These are phyloP conservation scores for Aspergillus indologenus DNA, from an alignment of 495 filamentous ascomycete species.

Conservation along the genomic window DNA sequence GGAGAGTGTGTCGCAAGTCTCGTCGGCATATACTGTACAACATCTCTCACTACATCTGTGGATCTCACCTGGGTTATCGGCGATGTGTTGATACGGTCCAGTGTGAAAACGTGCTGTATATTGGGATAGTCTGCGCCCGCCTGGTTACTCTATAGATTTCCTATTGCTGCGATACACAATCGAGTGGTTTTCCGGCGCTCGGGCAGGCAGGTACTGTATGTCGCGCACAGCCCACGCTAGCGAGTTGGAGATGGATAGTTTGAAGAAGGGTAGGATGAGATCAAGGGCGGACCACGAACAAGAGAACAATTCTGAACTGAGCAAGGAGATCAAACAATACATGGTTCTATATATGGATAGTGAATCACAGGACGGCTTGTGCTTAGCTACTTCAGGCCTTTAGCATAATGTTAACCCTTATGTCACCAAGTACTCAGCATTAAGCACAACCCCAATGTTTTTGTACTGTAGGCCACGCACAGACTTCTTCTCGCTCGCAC, in stretches of 20 bases:
- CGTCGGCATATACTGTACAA: constrained; percentile 21
- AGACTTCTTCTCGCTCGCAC: no score
- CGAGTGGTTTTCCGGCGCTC: not conserved
- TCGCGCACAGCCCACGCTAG: no score
- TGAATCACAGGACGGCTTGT: no score
- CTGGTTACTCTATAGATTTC: constrained; percentile 19
- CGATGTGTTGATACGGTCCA: constrained; percentile 22
- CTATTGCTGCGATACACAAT: constrained; percentile 15
- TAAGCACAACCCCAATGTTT: no score
- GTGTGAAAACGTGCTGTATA: constrained; percentile 22
- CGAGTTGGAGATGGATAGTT: not conserved
- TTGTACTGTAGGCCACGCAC: no score
- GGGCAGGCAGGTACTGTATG: not conserved
- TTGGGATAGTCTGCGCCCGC: constrained; percentile 26
- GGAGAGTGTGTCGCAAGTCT: constrained; percentile 26
- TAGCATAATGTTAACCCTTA: no score
- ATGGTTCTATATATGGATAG: no score
- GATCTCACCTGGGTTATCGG: constrained; percentile 23
- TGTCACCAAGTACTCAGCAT: no score
- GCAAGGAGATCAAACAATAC: no score
- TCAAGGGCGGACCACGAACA: no score
- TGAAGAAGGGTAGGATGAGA: not conserved
- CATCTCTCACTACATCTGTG: constrained; percentile 12
- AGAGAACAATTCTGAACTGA: no score
- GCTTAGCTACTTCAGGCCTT: no score